Evolutionary conservation across 2,329 filamentous ascomycete species (phyloP).

Genomic region (Colletotrichum sp.): DNA sequence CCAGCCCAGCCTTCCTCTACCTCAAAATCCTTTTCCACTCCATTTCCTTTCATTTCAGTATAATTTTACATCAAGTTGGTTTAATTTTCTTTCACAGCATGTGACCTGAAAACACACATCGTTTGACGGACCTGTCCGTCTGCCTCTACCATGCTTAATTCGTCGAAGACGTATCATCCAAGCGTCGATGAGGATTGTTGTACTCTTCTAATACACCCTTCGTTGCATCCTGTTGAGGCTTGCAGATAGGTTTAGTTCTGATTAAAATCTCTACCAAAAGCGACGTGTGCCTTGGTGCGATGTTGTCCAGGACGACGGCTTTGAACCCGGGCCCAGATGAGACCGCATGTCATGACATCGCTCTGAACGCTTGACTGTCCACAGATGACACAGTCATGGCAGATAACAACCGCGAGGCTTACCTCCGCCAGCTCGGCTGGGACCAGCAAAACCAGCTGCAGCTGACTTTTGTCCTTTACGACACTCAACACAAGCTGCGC

Average conservation of each 20-base stretch:
- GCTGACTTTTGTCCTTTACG: background rate
- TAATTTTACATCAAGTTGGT: background rate
- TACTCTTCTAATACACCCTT: background rate
- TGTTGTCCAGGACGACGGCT: rapidly evolving
- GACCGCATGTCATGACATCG: background rate
- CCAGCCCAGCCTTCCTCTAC: background rate
- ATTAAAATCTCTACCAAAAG: background rate
- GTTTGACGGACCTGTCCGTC: background rate
- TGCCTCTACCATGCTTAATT: background rate
- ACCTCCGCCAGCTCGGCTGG: too few relatives aligned
- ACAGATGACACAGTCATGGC: background rate
- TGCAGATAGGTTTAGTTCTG: background rate
- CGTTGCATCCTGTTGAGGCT: background rate
- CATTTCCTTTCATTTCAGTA: background rate
- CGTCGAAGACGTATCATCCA: background rate
- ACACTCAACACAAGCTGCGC: background rate
- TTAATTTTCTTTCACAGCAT: rapidly evolving
- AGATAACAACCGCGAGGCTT: background rate
- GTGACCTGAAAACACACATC: background rate
- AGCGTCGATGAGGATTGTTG: background rate
- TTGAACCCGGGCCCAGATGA: background rate
- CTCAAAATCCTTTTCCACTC: rapidly evolving
- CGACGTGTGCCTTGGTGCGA: background rate
- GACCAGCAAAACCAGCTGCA: background rate
- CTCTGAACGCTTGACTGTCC: background rate